Conservation (phyloP, 1,139 yeast species). For the Suhomyces coccinellae region DNA sequence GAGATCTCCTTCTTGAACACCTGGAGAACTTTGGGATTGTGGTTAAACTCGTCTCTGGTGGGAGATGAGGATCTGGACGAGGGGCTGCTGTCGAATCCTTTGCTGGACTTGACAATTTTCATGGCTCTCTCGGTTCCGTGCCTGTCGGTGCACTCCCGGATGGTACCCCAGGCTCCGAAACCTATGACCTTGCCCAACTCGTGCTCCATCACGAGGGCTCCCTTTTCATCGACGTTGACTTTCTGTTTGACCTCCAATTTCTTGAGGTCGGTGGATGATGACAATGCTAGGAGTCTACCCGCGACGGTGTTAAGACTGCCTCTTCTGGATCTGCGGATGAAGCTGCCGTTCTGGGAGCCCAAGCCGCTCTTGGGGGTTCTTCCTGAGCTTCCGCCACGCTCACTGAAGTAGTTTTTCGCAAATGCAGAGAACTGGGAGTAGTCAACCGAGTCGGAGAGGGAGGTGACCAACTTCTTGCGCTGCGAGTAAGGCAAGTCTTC, state of each 20-base stretch:
- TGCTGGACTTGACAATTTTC: constrained; percentile 65
- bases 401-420: constrained; percentile 36
- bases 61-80: constrained; percentile 14
- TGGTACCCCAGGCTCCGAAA: constrained; percentile 89
- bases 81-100: constrained; percentile 29
- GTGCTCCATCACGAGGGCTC: constrained; percentile 60
- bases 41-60: constrained; percentile 10
- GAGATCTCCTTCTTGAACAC: constrained; percentile 70
- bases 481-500: constrained; percentile 68
- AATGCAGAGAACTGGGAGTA: constrained; percentile 47
- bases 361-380: constrained; percentile 23
- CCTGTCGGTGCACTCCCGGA: constrained; percentile 62
- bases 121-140: constrained; percentile 62
- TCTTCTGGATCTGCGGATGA: constrained; percentile 31
- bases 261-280: constrained; percentile 41
- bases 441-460: constrained; percentile 57
- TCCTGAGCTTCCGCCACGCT: constrained; percentile 19
- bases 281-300: constrained; percentile 40
- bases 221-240: constrained; percentile 55
- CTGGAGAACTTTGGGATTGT: constrained; percentile 35
- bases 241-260: constrained; percentile 30
- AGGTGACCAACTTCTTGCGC: constrained; percentile 56
- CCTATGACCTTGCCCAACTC: constrained; percentile 79
- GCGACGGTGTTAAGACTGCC: constrained; percentile 44
- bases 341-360: constrained; percentile 28